phyloP scores from a whole-genome alignment of 306 rosid species.

The Hippophae rhamnoides region DNA sequence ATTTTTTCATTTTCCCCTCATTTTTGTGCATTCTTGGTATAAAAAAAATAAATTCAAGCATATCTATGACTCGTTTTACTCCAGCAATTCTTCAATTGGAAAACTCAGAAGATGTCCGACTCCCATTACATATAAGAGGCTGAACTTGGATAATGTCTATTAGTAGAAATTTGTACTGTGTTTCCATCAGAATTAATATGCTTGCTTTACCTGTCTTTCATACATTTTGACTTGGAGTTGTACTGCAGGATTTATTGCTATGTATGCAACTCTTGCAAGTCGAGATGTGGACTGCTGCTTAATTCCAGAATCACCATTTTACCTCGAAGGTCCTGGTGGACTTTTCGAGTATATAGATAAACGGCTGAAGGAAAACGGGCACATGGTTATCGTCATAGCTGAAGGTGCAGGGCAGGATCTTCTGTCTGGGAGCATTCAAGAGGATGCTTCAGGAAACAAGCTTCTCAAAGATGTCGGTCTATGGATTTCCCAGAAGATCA shows the following conservation, averaged over 20 bases:
- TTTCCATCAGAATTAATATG: constrained; percentile 3
- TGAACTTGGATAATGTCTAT: no score
- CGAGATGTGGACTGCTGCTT: constrained; percentile 97
- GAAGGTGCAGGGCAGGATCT: constrained; percentile 99
- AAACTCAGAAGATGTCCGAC: no score
- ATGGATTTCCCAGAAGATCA: constrained; percentile 76
- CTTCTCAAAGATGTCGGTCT: constrained; percentile 87
- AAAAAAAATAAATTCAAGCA: no score
- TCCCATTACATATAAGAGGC: no score
- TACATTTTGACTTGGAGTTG: constrained; percentile 9
- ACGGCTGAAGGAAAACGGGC: constrained; percentile 74
- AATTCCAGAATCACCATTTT: constrained; percentile 91
- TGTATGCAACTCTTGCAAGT: constrained; percentile 94
- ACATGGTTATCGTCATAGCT: constrained; percentile 92
- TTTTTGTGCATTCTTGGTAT: no score
- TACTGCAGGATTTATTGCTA: constrained; percentile 76
- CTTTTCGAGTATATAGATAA: constrained; percentile 64
- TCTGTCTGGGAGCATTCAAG: constrained; percentile 43
- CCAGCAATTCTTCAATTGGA: no score
- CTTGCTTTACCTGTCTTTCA: constrained; percentile 3
- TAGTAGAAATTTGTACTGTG: background rate
- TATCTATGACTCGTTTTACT: no score
- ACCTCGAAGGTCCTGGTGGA: constrained; percentile 91
- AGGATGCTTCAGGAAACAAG: constrained; percentile 94
- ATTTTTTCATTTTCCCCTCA: no score